These are phyloP conservation scores for Aspergillus felis DNA, from an alignment of 2,329 filamentous ascomycete species.

Conservation along the genomic window DNA sequence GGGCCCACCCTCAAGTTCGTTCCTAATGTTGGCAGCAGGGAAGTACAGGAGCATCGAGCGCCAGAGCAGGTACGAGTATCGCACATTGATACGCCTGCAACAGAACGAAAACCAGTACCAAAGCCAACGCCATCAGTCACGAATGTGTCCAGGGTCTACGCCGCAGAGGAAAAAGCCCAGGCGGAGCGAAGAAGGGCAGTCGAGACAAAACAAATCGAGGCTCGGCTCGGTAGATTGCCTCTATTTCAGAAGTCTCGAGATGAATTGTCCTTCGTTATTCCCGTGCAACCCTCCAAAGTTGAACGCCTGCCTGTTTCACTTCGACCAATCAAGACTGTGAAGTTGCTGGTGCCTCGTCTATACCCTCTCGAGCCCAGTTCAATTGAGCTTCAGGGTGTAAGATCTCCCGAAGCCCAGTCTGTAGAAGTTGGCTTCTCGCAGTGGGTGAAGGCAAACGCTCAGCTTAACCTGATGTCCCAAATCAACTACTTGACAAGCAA, in stretches of 20 bases:
- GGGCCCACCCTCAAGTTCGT: conserved; percentile 69
- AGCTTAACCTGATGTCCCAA: conserved; percentile 66
- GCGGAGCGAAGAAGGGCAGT: conserved; percentile 61
- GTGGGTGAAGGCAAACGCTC: conserved; percentile 53
- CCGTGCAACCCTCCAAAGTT: conserved; percentile 62
- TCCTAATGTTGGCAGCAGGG: conserved; percentile 51
- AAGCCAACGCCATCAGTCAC: conserved; percentile 5
- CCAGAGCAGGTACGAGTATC: neutral
- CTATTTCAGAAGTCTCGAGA: conserved; percentile 66
- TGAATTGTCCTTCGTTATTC: conserved; percentile 66
- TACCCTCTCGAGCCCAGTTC: conserved; percentile 69
- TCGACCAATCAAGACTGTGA: conserved; percentile 59
- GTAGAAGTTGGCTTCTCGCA: conserved; percentile 64
- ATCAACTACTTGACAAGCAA: conserved; percentile 72
- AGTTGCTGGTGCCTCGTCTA: conserved; percentile 64
- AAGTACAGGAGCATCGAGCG: conserved; percentile 5
- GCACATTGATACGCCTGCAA: conserved; percentile 1
- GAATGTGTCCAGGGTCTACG: conserved; percentile 49
- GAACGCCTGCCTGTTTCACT: conserved; percentile 59
- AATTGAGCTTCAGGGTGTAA: conserved; percentile 62
- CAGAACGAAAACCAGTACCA: neutral
- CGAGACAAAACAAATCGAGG: conserved; percentile 69
- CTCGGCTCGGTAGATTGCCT: conserved; percentile 65
- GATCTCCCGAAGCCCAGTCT: conserved; percentile 56
- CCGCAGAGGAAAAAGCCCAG: conserved; percentile 56